Evolutionary conservation across 2,329 filamentous ascomycete species (phyloP).

Genomic region (Sporothrix inflata): DNA sequence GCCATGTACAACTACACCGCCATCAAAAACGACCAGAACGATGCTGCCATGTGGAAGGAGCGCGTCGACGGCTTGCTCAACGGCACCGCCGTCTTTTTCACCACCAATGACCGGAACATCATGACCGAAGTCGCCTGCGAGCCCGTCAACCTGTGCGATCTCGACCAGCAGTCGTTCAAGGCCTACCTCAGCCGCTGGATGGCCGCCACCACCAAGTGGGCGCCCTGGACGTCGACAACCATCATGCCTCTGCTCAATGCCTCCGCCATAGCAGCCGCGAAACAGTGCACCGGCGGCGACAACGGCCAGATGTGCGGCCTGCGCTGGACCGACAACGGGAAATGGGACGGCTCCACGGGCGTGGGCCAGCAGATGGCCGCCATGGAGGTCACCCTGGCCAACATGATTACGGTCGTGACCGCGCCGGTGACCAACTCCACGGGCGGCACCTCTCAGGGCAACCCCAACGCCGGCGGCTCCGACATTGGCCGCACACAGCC

Average conservation of each 20-base stretch:
- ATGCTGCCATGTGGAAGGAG: constrained; percentile 54
- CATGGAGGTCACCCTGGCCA: constrained; percentile 66
- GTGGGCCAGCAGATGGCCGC: constrained; percentile 74
- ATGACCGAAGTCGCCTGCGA: constrained; percentile 72
- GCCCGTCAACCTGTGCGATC: constrained; percentile 61
- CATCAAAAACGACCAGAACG: constrained; percentile 38
- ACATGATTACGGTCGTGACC: constrained; percentile 54
- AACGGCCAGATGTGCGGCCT: constrained; percentile 63
- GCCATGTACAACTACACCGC: constrained; percentile 69
- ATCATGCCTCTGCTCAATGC: constrained; percentile 58
- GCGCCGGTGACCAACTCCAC: constrained; percentile 47
- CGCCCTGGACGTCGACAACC: constrained; percentile 57
- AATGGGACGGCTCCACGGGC: constrained; percentile 62
- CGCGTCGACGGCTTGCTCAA: constrained; percentile 61
- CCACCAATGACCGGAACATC: constrained; percentile 53
- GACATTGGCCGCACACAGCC: constrained; percentile 26
- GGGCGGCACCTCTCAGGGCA: constrained; percentile 55
- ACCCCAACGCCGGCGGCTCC: constrained; percentile 45
- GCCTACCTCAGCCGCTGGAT: constrained; percentile 66
- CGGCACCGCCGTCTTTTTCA: constrained; percentile 59
- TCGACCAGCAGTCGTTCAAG: constrained; percentile 67
- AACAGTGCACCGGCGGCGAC: constrained; percentile 60
- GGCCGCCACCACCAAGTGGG: constrained; percentile 65
- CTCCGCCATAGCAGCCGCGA: constrained; percentile 61
- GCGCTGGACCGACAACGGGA: constrained; percentile 53